Percentiles rank a stretch among this genome's conserved stretches.
Conservation (phyloP, 768 basidiomycete species). For the Suillus subalutaceus region DNA sequence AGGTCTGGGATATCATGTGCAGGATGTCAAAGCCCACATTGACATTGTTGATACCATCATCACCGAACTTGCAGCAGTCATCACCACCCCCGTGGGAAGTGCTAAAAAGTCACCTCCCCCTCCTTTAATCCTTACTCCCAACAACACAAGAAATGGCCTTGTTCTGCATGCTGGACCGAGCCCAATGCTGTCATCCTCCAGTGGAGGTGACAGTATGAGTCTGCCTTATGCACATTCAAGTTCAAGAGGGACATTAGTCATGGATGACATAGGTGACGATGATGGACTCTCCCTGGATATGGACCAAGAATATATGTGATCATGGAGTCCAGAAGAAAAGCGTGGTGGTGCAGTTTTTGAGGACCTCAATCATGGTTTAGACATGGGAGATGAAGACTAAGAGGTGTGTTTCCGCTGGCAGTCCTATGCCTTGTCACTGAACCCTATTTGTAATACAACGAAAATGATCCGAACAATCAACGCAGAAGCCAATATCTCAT, state of each 20-base stretch:
- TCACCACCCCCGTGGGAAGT: slow-evolving; percentile 35
- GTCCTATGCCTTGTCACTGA: slow-evolving; percentile 18
- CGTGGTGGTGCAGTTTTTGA: slow-evolving; percentile 49
- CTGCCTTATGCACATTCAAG: slow-evolving; percentile 51
- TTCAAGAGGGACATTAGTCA: slow-evolving; percentile 24
- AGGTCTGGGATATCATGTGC: slow-evolving; percentile 39
- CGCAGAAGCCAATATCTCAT: slow-evolving; percentile 76
- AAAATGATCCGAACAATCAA: slow-evolving; percentile 72
- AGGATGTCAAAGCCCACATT: slow-evolving; percentile 42
- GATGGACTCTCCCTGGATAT: slow-evolving; percentile 28
- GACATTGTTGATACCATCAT: slow-evolving; percentile 43
- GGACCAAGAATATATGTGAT: slow-evolving; percentile 31
- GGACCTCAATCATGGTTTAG: slow-evolving; percentile 47
- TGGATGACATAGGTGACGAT: slow-evolving; percentile 20
- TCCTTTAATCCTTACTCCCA: slow-evolving; percentile 54
- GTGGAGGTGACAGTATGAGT: slow-evolving; percentile 35
- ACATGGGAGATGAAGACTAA: slow-evolving; percentile 44
- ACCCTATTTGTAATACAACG: slow-evolving; percentile 53
- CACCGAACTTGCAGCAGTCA: slow-evolving; percentile 39
- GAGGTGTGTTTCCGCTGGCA: slow-evolving; percentile 36
- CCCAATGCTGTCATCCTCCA: slow-evolving; percentile 35
- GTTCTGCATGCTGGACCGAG: slow-evolving; percentile 40
- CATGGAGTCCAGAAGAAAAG: slow-evolving; percentile 45
- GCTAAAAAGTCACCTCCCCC: slow-evolving; percentile 54
- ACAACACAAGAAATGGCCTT: slow-evolving; percentile 33